Percentiles rank a stretch among this genome's conserved stretches.
Evolutionary conservation across 306 rosid species (phyloP).

Genomic region (Elaeagnus macrophylla): DNA sequence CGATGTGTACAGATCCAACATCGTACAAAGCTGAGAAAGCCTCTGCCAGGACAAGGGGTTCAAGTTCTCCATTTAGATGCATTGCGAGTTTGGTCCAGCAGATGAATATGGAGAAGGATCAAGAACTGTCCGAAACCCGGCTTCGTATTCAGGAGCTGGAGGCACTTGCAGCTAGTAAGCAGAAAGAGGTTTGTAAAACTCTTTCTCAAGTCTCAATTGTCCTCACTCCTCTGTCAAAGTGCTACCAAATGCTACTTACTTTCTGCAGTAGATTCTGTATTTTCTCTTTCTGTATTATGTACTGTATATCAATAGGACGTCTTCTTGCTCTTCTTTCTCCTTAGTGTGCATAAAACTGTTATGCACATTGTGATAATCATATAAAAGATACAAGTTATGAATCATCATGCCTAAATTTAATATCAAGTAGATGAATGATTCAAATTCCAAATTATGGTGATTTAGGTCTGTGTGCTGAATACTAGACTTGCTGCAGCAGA

Average conservation of each 20-base stretch:
- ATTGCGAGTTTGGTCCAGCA: conserved; percentile 82
- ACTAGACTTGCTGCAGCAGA: conserved; percentile 87
- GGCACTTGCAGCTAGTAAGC: conserved; percentile 56
- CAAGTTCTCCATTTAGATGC: conserved; percentile 95
- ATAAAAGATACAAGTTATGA: too few relatives aligned
- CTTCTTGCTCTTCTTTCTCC: background rate
- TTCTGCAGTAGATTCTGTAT: too few relatives aligned
- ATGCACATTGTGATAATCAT: too few relatives aligned
- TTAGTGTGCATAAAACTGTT: too few relatives aligned
- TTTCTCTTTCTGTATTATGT: too few relatives aligned
- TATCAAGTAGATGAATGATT: background rate
- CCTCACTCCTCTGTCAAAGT: background rate
- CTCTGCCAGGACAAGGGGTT: conserved; percentile 64
- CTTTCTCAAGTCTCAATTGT: conserved; percentile 1
- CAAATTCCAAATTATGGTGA: conserved; percentile 15
- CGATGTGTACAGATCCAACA: conserved; percentile 31
- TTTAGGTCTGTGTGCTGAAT: conserved; percentile 68
- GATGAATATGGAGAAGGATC: conserved; percentile 84
- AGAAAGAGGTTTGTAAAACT: conserved; percentile 57
- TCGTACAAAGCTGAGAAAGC: conserved; percentile 49
- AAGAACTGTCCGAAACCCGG: conserved; percentile 61
- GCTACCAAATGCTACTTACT: conserved; percentile 1
- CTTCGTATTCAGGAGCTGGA: conserved; percentile 69
- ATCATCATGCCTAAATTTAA: too few relatives aligned
- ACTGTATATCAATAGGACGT: too few relatives aligned